phyloP scores from a whole-genome alignment of 2,329 filamentous ascomycete species.

The Chrysoporthe deuterocubensis region DNA sequence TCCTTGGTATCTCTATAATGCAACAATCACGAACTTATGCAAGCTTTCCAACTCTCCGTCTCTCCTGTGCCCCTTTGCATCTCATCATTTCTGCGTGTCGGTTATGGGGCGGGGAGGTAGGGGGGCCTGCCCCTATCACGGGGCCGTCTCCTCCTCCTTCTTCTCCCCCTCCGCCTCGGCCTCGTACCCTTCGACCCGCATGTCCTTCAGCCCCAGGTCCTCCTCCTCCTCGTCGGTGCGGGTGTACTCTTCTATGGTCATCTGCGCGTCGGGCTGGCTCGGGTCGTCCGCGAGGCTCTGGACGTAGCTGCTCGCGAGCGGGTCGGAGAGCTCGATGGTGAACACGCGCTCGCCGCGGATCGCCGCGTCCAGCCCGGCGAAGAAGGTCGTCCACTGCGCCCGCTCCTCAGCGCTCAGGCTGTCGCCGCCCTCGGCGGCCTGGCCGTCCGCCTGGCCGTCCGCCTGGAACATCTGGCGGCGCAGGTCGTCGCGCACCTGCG shows the following conservation, averaged over 20 bases:
- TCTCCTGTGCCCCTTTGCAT: background rate
- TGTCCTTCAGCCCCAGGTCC: slow-evolving; percentile 86
- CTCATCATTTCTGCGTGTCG: background rate
- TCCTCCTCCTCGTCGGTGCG: slow-evolving; percentile 93
- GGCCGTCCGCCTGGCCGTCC: slow-evolving; percentile 72
- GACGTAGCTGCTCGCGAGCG: slow-evolving; percentile 89
- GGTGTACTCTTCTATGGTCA: slow-evolving; percentile 80
- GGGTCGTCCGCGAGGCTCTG: slow-evolving; percentile 84
- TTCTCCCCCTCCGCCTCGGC: slow-evolving; percentile 36
- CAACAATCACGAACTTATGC: background rate
- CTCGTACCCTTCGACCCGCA: slow-evolving; percentile 89
- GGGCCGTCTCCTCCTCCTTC: slow-evolving; percentile 34
- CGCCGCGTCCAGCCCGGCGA: slow-evolving; percentile 73
- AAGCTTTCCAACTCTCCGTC: background rate
- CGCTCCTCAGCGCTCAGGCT: slow-evolving; percentile 71
- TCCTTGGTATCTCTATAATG: slow-evolving; percentile 27
- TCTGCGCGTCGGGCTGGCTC: slow-evolving; percentile 71
- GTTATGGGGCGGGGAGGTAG: too few species aligned
- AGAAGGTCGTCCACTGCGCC: slow-evolving; percentile 80
- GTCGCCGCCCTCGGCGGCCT: slow-evolving; percentile 72
- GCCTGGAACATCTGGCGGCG: slow-evolving; percentile 84
- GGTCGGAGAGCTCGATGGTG: slow-evolving; percentile 82
- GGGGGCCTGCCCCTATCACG: slow-evolving; percentile 7
- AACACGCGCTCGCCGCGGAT: slow-evolving; percentile 82
- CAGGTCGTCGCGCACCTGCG: slow-evolving; percentile 89